phyloP scores from a whole-genome alignment of 768 basidiomycete genomes.

The Dacryopinax spathularia region DNA sequence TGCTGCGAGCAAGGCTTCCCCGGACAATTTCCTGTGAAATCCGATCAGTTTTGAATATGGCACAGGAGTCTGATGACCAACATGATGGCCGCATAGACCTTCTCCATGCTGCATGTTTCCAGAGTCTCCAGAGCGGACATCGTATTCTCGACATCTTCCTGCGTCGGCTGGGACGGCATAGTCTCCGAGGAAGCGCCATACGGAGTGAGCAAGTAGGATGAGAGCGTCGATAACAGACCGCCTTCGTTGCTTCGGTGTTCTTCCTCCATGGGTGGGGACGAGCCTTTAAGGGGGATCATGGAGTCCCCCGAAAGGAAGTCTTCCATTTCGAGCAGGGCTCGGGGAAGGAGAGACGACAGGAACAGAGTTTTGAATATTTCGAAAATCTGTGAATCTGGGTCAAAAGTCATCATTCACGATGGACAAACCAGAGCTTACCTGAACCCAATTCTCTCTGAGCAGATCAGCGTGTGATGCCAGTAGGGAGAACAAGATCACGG shows the following conservation, averaged over 20 bases:
- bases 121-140: slow-evolving; percentile 92
- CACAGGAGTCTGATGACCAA: slow-evolving; percentile 29
- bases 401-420: not conserved
- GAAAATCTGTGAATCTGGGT: slow-evolving; percentile 51
- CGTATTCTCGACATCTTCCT: slow-evolving; percentile 84
- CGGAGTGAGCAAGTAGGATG: slow-evolving; percentile 92
- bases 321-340: slow-evolving; percentile 88
- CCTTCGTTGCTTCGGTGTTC: slow-evolving; percentile 47
- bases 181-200: slow-evolving; percentile 65
- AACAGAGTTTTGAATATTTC: slow-evolving; percentile 98
- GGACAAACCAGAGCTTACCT: slow-evolving; percentile 34
- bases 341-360: slow-evolving; percentile 80
- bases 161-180: slow-evolving; percentile 73
- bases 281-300: slow-evolving; percentile 76
- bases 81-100: slow-evolving; percentile 88
- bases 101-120: slow-evolving; percentile 81
- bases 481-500: slow-evolving; percentile 93
- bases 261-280: slow-evolving; percentile 38
- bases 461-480: slow-evolving; percentile 92
- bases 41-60: not conserved
- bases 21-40: slow-evolving; percentile 51
- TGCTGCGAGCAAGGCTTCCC: slow-evolving; percentile 68
- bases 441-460: slow-evolving; percentile 87
- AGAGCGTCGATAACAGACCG: slow-evolving; percentile 85
- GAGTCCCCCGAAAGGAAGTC: slow-evolving; percentile 93